Evolutionary conservation across 129 eudicot genomes (phyloP).

Genomic region (Chrysanthemum makinoi): DNA sequence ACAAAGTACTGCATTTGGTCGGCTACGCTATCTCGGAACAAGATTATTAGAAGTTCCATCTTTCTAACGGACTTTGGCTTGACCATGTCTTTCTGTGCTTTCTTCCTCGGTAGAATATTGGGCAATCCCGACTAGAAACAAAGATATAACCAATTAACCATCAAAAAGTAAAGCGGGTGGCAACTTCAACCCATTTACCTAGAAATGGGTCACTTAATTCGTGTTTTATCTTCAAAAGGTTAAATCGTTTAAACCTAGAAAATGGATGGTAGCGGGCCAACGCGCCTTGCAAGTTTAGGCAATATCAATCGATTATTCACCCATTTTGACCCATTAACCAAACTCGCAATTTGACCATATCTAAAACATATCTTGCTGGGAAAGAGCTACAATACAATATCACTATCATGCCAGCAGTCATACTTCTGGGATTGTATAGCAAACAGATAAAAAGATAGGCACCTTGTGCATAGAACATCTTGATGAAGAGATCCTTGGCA

Average conservation of each 20-base stretch:
- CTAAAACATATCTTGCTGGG: not conserved
- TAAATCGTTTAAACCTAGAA: too few relatives aligned
- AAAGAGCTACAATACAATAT: not conserved
- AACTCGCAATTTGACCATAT: not conserved
- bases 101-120: slow-evolving; percentile 96
- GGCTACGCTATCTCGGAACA: not conserved
- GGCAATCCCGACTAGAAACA: slow-evolving; percentile 83
- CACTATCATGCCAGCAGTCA: not conserved
- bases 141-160: not conserved
- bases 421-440: not conserved
- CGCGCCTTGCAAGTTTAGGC: too few relatives aligned
- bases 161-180: not conserved
- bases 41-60: slow-evolving; percentile 56
- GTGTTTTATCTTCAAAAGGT: too few relatives aligned
- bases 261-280: too few relatives aligned
- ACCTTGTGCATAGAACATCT: slow-evolving; percentile 99
- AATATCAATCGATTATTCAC: too few relatives aligned
- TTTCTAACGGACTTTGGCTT: slow-evolving; percentile 88
- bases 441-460: not conserved
- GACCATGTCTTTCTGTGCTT: slow-evolving; percentile 99
- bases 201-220: too few relatives aligned
- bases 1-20: not conserved
- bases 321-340: not conserved
- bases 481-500: slow-evolving; percentile 99
- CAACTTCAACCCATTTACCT: too few relatives aligned